Evolutionary conservation across 2,329 filamentous ascomycete species (phyloP).

Genomic region (Malbranchea zuffiana): DNA sequence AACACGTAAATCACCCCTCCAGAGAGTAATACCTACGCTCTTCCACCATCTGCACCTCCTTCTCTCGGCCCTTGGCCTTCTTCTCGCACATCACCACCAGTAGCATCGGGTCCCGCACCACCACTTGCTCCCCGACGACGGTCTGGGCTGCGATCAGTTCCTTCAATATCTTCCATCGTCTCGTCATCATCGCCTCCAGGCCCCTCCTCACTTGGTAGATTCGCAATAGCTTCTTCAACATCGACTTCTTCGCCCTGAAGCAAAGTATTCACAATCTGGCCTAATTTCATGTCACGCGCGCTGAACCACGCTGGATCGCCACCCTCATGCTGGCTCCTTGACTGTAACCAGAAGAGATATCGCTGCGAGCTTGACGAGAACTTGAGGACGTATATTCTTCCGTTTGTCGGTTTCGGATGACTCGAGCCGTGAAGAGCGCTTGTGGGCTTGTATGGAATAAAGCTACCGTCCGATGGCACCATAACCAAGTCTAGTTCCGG

Average conservation of each 20-base stretch:
- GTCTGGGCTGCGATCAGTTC: constrained; percentile 46
- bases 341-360: constrained; percentile 94
- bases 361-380: constrained; percentile 86
- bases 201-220: constrained; percentile 42
- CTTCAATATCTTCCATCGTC: constrained; percentile 68
- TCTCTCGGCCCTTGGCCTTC: constrained; percentile 82
- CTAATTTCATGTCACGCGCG: constrained; percentile 73
- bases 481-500: constrained; percentile 85
- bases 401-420: constrained; percentile 60
- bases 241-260: constrained; percentile 84
- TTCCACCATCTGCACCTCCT: constrained; percentile 88
- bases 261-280: constrained; percentile 71
- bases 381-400: constrained; percentile 85
- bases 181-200: constrained; percentile 59
- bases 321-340: constrained; percentile 63
- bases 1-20: constrained; percentile 7
- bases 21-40: constrained; percentile 82
- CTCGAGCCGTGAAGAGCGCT: constrained; percentile 46
- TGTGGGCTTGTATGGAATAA: constrained; percentile 63
- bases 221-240: constrained; percentile 59
- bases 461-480: constrained; percentile 80
- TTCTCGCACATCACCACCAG: constrained; percentile 80
- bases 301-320: constrained; percentile 70
- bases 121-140: constrained; percentile 50
- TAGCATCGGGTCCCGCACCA: constrained; percentile 75